A percentile compares a stretch with the other conserved stretches of the same genome.
Evolutionary conservation across 345 rosid species (phyloP).

Genomic region (Raphanus sativus): DNA sequence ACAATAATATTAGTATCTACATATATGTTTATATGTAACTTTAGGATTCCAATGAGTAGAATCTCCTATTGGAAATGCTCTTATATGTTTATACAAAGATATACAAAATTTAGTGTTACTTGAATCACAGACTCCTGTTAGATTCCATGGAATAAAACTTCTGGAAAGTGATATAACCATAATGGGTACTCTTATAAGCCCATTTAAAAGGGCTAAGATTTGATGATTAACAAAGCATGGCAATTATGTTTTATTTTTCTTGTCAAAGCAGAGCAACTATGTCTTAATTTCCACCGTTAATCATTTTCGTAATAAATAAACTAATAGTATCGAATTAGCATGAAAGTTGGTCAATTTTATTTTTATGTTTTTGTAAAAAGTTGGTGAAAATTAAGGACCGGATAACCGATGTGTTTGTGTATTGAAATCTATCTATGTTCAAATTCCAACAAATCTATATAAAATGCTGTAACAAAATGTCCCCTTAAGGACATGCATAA

Average conservation of each 20-base stretch:
- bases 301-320: not conserved
- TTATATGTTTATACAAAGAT: not conserved
- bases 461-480: not conserved
- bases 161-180: slow-evolving; percentile 7
- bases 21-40: too few species aligned
- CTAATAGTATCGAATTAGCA: not conserved
- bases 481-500: not conserved
- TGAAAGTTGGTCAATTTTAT: not conserved
- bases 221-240: slow-evolving; percentile 22
- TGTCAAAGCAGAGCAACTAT: slow-evolving; percentile 15
- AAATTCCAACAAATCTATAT: not conserved
- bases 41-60: too few species aligned
- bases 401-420: not conserved
- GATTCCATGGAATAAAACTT: not conserved
- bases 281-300: slow-evolving; percentile 13
- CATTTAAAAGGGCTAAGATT: slow-evolving; percentile 17
- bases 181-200: slow-evolving; percentile 21
- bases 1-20: too few species aligned
- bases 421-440: not conserved
- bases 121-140: not conserved
- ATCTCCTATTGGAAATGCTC: too few species aligned
- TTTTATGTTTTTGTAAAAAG: too few species aligned
- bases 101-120: slow-evolving; percentile 4
- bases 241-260: slow-evolving; percentile 12
- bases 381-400: not conserved